Conservation (phyloP, 176 grass and related monocot species). For the Secale cereale region DNA sequence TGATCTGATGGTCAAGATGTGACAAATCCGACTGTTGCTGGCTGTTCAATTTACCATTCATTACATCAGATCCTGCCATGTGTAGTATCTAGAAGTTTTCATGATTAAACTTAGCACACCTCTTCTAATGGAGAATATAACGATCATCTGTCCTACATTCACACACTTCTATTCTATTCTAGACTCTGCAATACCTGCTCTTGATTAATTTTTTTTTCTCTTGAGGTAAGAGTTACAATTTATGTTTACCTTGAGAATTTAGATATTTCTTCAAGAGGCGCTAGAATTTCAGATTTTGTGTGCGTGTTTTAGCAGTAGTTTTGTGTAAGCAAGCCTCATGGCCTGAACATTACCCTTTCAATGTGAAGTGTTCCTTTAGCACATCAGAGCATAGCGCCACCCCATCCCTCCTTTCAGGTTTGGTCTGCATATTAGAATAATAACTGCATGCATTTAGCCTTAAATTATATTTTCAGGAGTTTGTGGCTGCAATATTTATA, state of each 20-base stretch:
- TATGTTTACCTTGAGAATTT: neutral
- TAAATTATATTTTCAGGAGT: neutral
- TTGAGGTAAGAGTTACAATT: neutral
- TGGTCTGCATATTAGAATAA: neutral
- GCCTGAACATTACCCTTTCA: neutral
- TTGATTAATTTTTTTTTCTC: neutral
- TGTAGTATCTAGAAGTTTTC: neutral
- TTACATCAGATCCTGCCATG: neutral
- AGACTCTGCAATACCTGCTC: no score
- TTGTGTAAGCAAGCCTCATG: neutral
- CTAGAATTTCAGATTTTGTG: neutral
- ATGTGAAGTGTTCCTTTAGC: neutral
- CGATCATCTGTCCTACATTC: neutral
- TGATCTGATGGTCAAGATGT: neutral
- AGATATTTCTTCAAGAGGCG: neutral
- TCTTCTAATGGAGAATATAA: neutral
- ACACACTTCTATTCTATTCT: neutral
- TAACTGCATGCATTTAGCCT: neutral
- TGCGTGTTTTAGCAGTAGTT: neutral
- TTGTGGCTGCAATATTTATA: neutral
- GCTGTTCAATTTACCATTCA: neutral
- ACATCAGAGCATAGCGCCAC: neutral
- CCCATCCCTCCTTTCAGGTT: neutral
- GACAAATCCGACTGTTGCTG: neutral
- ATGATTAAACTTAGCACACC: neutral